Evolutionary conservation across 139 green algal genomes (phyloP), one percentile per base, ranked within the genome.

Genomic region (Micractinium sp.): DNA sequence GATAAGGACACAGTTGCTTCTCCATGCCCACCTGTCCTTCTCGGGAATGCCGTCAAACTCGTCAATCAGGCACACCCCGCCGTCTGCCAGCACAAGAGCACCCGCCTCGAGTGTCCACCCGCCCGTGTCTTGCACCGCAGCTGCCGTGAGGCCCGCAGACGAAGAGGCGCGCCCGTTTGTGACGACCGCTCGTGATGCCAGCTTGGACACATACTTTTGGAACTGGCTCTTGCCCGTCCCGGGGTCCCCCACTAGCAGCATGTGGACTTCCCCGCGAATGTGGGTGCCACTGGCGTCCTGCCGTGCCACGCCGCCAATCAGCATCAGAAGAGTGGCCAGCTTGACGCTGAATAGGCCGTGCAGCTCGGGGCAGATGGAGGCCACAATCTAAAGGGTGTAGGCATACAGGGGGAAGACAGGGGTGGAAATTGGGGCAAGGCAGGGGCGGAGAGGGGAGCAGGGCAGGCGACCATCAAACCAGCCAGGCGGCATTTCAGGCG

Each of bases 211-310:
- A 90, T 95, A 98, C 33, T 80, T 75, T n/a, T 75, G 47, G 20
- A 73, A 71, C 56, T 73, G 56, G 29, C 27, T 76, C 35, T 86
- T 75, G 38, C 92, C 94, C 78, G 94, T 97, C 60, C 97, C 97
- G 13, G 97, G 97, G 90, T 99, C 97, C 3, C 97, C 97, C 16
- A 98, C 92, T 29, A 99, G 92, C 82, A 99, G 94, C 91, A 99
- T 94, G 92, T 99, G 97, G 13, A 95, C 75, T 77, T 98, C 93
- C 0, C 96, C 95, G 0, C 97, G 90, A 47, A 95, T 93, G 81
- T 85, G 88, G 2, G 84, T 88, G 14, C 95, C 94, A 3, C 53
- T 73, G 19, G 93, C 89, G 25, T 91, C 85, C 23, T 85, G 18
- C 7, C 92, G 81, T 3, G 93, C 82, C 25, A 97, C 91, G 12